Conservation (phyloP, 164 flowering plant genomes). For the Vitis vinifera region DNA sequence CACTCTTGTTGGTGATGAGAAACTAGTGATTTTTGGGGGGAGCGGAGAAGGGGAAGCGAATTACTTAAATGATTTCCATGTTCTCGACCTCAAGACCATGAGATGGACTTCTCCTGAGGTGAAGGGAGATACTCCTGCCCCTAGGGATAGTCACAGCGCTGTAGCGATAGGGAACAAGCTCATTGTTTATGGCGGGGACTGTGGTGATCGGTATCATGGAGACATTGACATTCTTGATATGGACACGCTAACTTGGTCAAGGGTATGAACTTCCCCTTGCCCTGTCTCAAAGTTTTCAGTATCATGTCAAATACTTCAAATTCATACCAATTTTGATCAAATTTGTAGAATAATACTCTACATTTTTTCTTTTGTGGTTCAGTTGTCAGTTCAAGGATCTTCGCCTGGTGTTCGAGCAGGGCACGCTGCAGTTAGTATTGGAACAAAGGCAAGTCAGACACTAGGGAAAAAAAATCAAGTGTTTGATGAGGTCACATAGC, state of each 20-base stretch:
- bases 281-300: background rate
- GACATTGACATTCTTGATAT: constrained; percentile 72
- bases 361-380: constrained; percentile 12
- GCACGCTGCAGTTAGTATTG: constrained; percentile 70
- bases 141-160: constrained; percentile 86
- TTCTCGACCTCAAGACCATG: constrained; percentile 76
- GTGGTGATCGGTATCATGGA: constrained; percentile 83
- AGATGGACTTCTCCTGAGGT: constrained; percentile 68
- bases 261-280: constrained; percentile 37
- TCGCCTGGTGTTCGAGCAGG: constrained; percentile 92
- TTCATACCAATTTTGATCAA: background rate
- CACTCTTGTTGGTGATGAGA: constrained; percentile 64
- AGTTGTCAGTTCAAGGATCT: constrained; percentile 65
- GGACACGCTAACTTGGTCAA: constrained; percentile 71
- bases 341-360: background rate
- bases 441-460: constrained; percentile 58
- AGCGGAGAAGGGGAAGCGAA: constrained; percentile 91
- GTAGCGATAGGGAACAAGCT: constrained; percentile 61
- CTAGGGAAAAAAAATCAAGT: too few relatives aligned
- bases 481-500: too few relatives aligned
- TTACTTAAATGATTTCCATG: constrained; percentile 85
- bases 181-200: constrained; percentile 88
- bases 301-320: too few relatives aligned
- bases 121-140: constrained; percentile 72
- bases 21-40: constrained; percentile 86